These are phyloP conservation scores for Euphorbia schlechtendalii DNA, from an alignment of 441 rosid species.

Conservation along the genomic window DNA sequence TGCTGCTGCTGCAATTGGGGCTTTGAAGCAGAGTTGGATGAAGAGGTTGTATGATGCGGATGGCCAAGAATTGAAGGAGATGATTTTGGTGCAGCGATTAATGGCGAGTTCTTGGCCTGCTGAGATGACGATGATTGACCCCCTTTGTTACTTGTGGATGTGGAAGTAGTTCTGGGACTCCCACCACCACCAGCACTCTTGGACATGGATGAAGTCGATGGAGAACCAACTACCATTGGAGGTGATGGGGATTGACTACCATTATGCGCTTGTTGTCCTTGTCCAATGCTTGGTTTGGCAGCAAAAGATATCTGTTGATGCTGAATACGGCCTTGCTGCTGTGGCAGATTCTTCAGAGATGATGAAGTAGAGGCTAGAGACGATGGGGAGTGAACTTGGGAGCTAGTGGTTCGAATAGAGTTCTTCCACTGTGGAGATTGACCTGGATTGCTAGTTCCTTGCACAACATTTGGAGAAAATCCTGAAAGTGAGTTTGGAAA, in stretches of 20 bases:
- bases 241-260: slow-evolving; percentile 59
- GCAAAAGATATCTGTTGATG: slow-evolving; percentile 85
- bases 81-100: slow-evolving; percentile 45
- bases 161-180: slow-evolving; percentile 75
- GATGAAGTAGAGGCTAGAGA: slow-evolving; percentile 52
- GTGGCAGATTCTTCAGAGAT: slow-evolving; percentile 49
- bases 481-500: slow-evolving; percentile 47
- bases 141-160: slow-evolving; percentile 56
- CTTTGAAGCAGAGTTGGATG: slow-evolving; percentile 44
- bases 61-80: slow-evolving; percentile 64
- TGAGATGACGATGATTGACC: slow-evolving; percentile 73
- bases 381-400: slow-evolving; percentile 59
- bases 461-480: slow-evolving; percentile 71
- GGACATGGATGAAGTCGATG: slow-evolving; percentile 76
- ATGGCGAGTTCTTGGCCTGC: slow-evolving; percentile 52
- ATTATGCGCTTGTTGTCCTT: slow-evolving; percentile 49
- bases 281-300: slow-evolving; percentile 38
- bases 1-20: slow-evolving; percentile 39
- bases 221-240: slow-evolving; percentile 65
- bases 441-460: slow-evolving; percentile 46
- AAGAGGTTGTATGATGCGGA: slow-evolving; percentile 39
- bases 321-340: slow-evolving; percentile 65
- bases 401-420: slow-evolving; percentile 43
- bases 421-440: slow-evolving; percentile 89
- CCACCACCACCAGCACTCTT: slow-evolving; percentile 85